Percentiles rank a stretch among this genome's conserved stretches.
Conservation (phyloP, 2,329 filamentous ascomycete genomes). For the Epichloe amarillans region DNA sequence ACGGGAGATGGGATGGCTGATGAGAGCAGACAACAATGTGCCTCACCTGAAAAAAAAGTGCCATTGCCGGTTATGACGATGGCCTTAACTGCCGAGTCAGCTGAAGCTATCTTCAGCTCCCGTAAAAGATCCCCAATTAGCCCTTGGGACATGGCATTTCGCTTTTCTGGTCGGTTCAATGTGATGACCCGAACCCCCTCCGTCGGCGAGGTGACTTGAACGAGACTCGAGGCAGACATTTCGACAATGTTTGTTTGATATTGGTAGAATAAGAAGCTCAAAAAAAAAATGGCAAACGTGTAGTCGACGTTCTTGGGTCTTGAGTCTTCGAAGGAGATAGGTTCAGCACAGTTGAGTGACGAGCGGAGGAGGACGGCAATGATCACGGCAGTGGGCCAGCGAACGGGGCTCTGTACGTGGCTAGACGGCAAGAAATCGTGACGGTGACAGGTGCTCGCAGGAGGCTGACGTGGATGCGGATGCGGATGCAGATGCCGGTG, state of each 20-base stretch:
- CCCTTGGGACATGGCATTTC: constrained; percentile 42
- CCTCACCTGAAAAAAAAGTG: constrained; percentile 12
- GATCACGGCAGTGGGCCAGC: background rate
- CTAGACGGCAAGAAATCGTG: background rate
- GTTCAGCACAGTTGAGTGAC: background rate
- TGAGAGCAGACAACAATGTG: background rate
- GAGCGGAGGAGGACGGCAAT: background rate
- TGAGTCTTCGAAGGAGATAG: background rate
- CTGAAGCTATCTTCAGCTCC: constrained; percentile 12
- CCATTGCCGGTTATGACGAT: constrained; percentile 25
- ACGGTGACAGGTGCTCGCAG: background rate
- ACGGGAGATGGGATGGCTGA: background rate
- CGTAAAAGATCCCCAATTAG: constrained; percentile 33
- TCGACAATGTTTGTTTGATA: background rate
- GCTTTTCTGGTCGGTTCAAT: constrained; percentile 40
- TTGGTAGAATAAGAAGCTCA: background rate
- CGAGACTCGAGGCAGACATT: constrained; percentile 9
- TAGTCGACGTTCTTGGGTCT: no score
- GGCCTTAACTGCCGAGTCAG: constrained; percentile 16
- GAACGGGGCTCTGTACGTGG: background rate
- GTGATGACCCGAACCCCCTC: constrained; percentile 33
- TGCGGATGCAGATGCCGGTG: background rate
- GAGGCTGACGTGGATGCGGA: background rate
- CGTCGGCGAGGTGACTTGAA: constrained; percentile 9
- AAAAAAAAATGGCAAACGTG: background rate